Evolutionary conservation across 2,329 filamentous ascomycete species (phyloP), one percentile per base, ranked within the genome.

Genomic region (Trichoderma atroviride): DNA sequence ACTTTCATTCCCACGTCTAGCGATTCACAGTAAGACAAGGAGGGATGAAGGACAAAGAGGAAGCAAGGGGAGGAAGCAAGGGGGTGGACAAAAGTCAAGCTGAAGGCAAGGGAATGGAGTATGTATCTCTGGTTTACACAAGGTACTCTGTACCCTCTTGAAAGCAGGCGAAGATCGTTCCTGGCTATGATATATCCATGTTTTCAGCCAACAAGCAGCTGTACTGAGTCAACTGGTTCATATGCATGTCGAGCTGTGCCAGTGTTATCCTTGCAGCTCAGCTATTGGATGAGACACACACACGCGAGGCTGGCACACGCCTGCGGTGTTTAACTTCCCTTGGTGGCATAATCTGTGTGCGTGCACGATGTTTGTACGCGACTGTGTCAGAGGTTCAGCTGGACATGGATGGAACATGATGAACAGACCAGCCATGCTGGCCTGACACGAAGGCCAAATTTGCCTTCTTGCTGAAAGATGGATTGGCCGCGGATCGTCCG

Each of bases 11-110:
- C 37, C 55, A 58, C 37, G 7, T 40, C 57, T 68, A 63, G 57
- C 35, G 57, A 56, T 61, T 67, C 64, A 59, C 37, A 67, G 40
- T 52, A 40, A 67, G 64, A 59, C 64, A 67, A 24, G 6, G 56
- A 67, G 55, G 22, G 55, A 50, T 37, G 13, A 29, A 37, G 10
- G 29, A 9, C 22, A 57, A 57, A 57, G 11, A 6, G 5, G 11
- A 35, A 37, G 16, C 4, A 47, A 47, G 16, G 37, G 7, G 13
- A 27, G 24, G 29, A 31, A 31, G 27, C 6, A 47, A 43, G 14
- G 35, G 7, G 11, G 24, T 4, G 3, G 16, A 52, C 16, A 40
- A 19, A 0, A 13, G 4, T 24, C 1, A 1, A 56, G 35, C 35
- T 22, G 35, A 57, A 7, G 6, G 40, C 29, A 2, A 19, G 22